These are phyloP conservation scores for Tremella fuciformis DNA, from an alignment of 768 basidiomycete genomes.

Conservation along the genomic window DNA sequence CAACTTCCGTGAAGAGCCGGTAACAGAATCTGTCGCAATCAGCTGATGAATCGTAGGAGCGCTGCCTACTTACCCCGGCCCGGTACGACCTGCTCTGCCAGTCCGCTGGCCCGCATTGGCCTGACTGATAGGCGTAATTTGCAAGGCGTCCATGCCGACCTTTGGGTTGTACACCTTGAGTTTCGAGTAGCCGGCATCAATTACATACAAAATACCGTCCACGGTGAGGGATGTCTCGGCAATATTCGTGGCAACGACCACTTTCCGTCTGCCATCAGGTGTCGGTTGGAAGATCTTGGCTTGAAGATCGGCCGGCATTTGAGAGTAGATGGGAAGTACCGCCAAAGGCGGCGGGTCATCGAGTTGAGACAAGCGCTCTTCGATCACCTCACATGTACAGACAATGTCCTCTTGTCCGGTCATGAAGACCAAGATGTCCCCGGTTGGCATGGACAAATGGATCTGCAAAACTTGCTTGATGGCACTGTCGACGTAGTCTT, in stretches of 20 bases:
- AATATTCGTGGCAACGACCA: conserved; percentile 97
- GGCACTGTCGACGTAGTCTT: conserved; percentile 96
- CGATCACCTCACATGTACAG: conserved; percentile 87
- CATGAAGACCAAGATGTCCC: conserved; percentile 87
- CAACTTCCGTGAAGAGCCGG: conserved; percentile 95
- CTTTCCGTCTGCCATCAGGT: conserved; percentile 87
- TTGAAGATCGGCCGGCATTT: conserved; percentile 98
- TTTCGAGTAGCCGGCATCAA: conserved; percentile 95
- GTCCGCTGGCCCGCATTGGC: conserved; percentile 96
- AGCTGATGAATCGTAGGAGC: conserved; percentile 9
- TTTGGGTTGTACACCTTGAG: conserved; percentile 98
- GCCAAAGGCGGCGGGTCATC: conserved; percentile 83
- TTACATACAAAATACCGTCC: conserved; percentile 94
- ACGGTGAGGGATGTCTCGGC: conserved; percentile 94
- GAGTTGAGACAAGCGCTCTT: conserved; percentile 87
- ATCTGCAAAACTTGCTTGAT: conserved; percentile 98
- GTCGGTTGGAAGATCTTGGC: conserved; percentile 97
- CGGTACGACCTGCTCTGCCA: conserved; percentile 94
- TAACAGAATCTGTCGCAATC: conserved; percentile 74
- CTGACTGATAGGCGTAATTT: conserved; percentile 98
- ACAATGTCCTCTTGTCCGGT: conserved; percentile 99
- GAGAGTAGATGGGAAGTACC: conserved; percentile 96
- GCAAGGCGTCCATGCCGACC: conserved; percentile 98
- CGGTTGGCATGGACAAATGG: conserved; percentile 84
- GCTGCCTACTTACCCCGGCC: conserved; percentile 68